Evolutionary conservation across 2,329 filamentous ascomycete genomes (phyloP), one percentile per base, ranked within the genome.

Genomic region (Lasiodiplodia sp.): DNA sequence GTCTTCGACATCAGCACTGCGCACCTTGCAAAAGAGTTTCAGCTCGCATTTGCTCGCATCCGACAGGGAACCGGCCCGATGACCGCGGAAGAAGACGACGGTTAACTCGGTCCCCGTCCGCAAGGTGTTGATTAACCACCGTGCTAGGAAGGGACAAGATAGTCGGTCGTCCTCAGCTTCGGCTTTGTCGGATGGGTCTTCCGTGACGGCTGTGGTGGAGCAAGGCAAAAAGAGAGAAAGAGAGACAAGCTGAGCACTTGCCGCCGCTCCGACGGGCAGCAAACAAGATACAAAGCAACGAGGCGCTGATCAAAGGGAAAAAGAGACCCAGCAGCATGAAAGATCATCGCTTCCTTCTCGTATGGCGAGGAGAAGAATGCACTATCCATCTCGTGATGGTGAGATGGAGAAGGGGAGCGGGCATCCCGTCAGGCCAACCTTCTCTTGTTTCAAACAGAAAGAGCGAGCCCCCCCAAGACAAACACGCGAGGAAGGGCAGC

Each of bases 391-490:
- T 62, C 38, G 57, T 49, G 57, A 62, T 49, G 57, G 57, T n/a
- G 12, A 21, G 18, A 47, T 47, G 40, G 40, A 47, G 18, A n/a
- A 8, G 40, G 40, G 57, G 38, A 28, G 23, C 14, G 57, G 57
- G 25, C 38, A 49, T 4, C 57, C 40, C 40, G 25, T 49, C 23
- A 62, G 57, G 57, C 57, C 57, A 62, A 49, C 57, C 57, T 28
- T 40, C 18, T 25, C 40, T 21, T 14, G 57, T 62, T 62, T 62
- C 57, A 62, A 28, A 62, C 23, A 49, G 21, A 62, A 62, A n/a
- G 21, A 28, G 38, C 40, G 56, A 21, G 40, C n/a, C 10, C 38
- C 12, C 28, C 28, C 28, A 28, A 47, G 31, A 60, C 31, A 11
- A 53, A 37, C 53, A 10, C 7, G 5, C 18, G 21, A 6, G 11